These are phyloP conservation scores for Exophiala phaeomuriformis DNA, from an alignment of 2,329 filamentous ascomycete genomes.

Conservation along the genomic window DNA sequence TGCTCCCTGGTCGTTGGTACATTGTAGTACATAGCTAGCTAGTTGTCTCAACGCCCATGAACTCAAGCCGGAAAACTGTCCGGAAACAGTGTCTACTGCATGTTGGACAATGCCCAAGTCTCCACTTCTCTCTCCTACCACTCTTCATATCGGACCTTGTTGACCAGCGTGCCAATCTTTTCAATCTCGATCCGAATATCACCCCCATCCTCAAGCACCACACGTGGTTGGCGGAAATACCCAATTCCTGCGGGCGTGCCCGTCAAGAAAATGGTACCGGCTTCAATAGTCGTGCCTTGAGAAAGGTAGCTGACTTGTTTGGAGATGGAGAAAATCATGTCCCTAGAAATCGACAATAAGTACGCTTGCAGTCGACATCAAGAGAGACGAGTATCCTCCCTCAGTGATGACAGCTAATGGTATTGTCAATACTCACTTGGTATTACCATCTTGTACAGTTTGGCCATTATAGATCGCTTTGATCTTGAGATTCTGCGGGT, in stretches of 20 bases:
- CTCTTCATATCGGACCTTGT: constrained; percentile 29
- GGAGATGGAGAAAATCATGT: constrained; percentile 37
- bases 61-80: too few species aligned
- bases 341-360: constrained; percentile 16
- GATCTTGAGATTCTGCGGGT: constrained; percentile 38
- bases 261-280: constrained; percentile 37
- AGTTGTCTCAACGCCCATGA: too few species aligned
- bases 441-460: constrained; percentile 23
- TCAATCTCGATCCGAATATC: constrained; percentile 44
- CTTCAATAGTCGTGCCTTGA: constrained; percentile 35
- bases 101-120: too few species aligned
- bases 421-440: constrained; percentile 14
- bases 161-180: constrained; percentile 45
- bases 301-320: constrained; percentile 35
- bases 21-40: too few species aligned
- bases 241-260: constrained; percentile 42
- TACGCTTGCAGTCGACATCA: background rate
- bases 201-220: constrained; percentile 35
- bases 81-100: too few species aligned
- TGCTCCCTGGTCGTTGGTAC: too few species aligned
- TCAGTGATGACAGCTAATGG: background rate
- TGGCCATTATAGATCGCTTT: constrained; percentile 27
- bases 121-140: constrained; percentile 8
- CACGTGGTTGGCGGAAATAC: constrained; percentile 36
- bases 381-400: too few species aligned